Conservation (phyloP, 768 basidiomycete species). For the Macrolepiota albuminosa region DNA sequence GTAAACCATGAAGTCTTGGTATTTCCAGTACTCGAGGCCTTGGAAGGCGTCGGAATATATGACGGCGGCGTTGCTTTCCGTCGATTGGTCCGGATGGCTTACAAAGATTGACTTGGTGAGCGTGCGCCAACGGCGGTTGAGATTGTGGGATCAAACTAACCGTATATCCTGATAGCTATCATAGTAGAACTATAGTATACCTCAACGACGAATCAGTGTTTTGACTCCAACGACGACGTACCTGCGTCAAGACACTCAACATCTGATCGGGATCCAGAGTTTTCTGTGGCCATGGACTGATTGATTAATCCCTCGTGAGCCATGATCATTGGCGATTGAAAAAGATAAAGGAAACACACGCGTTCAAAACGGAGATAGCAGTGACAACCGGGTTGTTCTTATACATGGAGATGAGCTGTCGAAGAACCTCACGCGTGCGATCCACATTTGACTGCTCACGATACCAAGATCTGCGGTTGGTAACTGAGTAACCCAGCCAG, state of each 20-base stretch:
- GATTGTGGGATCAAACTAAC: slow-evolving; percentile 25
- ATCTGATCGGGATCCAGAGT: slow-evolving; percentile 18
- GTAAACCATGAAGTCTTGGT: slow-evolving; percentile 40
- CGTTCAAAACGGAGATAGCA: slow-evolving; percentile 74
- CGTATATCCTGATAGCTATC: slow-evolving; percentile 74
- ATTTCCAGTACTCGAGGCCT: slow-evolving; percentile 61
- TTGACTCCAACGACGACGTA: slow-evolving; percentile 12
- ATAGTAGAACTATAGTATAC: slow-evolving; percentile 52
- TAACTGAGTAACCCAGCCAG: slow-evolving; percentile 4
- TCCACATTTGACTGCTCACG: slow-evolving; percentile 57
- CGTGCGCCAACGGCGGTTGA: not conserved
- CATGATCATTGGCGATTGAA: no score
- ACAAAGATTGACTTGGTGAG: not conserved
- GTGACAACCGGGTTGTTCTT: slow-evolving; percentile 49
- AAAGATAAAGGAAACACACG: slow-evolving; percentile 36
- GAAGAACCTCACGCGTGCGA: slow-evolving; percentile 62
- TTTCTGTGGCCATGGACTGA: no score
- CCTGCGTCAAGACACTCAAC: slow-evolving; percentile 41
- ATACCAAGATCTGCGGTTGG: slow-evolving; percentile 50
- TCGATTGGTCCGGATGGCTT: slow-evolving; percentile 23
- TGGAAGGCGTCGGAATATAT: slow-evolving; percentile 81
- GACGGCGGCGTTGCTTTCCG: slow-evolving; percentile 57
- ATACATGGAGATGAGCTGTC: slow-evolving; percentile 56
- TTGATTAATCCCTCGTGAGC: no score
- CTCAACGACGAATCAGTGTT: not conserved